Evolutionary conservation across 495 filamentous ascomycete genomes (phyloP).

Genomic region (Podospora tetraspora): DNA sequence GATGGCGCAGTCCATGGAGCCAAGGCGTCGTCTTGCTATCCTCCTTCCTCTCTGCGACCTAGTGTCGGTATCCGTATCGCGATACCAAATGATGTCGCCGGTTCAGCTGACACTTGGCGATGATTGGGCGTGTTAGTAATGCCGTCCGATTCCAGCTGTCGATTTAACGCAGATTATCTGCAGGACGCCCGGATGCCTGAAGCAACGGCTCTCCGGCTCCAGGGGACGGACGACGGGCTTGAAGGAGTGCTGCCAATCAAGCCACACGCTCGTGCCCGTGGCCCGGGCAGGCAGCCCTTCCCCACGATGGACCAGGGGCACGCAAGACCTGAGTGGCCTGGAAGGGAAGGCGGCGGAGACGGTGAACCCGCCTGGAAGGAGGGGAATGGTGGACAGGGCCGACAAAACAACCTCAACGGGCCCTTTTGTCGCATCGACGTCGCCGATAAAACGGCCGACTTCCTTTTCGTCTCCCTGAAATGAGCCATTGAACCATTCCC

Average conservation of each 20-base stretch:
- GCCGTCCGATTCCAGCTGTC: neutral
- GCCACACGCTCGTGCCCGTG: neutral
- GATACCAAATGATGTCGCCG: neutral
- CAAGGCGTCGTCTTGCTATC: neutral
- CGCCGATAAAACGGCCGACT: neutral
- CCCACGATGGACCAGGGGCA: slow-evolving; percentile 5
- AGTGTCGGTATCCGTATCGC: neutral
- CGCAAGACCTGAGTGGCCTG: neutral
- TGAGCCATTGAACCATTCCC: neutral
- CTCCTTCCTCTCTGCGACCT: neutral
- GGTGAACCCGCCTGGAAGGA: neutral
- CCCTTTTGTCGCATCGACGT: neutral
- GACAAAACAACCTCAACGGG: neutral
- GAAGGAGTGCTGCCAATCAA: slow-evolving; percentile 7
- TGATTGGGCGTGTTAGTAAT: slow-evolving; percentile 20
- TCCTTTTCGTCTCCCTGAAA: neutral
- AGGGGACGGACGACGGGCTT: neutral
- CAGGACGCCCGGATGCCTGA: too few species aligned
- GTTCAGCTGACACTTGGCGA: neutral
- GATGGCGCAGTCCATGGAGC: neutral
- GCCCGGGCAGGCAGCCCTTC: slow-evolving; percentile 4
- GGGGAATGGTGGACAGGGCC: neutral
- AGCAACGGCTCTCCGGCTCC: neutral
- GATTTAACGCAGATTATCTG: slow-evolving; percentile 22
- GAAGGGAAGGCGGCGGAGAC: slow-evolving; percentile 17